Conservation (phyloP, 1,139 yeast genomes). For the Debaryomyces coudertii region DNA sequence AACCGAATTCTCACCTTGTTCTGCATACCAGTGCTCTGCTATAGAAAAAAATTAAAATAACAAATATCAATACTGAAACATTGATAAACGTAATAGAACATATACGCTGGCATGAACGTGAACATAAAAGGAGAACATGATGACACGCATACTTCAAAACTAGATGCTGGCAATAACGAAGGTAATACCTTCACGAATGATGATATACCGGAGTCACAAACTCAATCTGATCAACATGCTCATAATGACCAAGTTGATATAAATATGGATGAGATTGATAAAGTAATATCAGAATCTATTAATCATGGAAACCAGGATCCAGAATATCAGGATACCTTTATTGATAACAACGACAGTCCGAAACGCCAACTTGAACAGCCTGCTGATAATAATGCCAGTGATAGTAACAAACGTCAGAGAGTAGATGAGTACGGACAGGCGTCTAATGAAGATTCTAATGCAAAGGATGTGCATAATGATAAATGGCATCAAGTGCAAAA, state of each 20-base stretch:
- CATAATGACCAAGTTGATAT: slow-evolving; percentile 14
- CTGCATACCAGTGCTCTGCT: slow-evolving; percentile 5
- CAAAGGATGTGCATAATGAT: background rate
- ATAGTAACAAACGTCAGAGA: slow-evolving; percentile 5
- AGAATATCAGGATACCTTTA: slow-evolving; percentile 4
- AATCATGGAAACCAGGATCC: slow-evolving; percentile 11
- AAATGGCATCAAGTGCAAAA: background rate
- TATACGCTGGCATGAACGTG: background rate
- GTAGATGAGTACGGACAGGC: slow-evolving; percentile 1
- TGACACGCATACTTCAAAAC: background rate
- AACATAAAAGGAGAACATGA: background rate
- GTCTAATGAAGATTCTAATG: background rate
- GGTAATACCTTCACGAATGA: background rate
- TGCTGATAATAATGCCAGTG: background rate
- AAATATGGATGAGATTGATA: slow-evolving; percentile 21
- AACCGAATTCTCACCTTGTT: background rate
- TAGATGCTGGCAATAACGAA: background rate
- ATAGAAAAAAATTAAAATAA: slow-evolving; percentile 3
- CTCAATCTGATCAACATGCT: slow-evolving; percentile 1
- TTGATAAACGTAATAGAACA: background rate
- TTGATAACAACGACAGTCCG: slow-evolving; percentile 4
- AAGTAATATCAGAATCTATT: slow-evolving; percentile 22
- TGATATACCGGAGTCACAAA: slow-evolving; percentile 10
- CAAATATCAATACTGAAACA: background rate
- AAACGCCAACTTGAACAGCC: slow-evolving; percentile 2